Conservation (phyloP, 176 grass and related monocot species). For the Musa beccarii region DNA sequence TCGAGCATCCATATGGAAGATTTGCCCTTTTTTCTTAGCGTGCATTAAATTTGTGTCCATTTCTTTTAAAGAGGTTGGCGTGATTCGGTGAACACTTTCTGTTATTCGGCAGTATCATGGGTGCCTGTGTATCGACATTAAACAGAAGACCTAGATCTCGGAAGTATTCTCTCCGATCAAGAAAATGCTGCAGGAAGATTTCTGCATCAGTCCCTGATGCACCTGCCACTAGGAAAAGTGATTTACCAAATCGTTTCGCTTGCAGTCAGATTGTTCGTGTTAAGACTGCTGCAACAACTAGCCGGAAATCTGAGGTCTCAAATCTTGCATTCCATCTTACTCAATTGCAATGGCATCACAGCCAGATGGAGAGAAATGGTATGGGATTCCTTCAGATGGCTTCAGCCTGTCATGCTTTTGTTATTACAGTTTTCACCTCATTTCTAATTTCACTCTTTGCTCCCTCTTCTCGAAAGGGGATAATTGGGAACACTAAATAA, state of each 20-base stretch:
- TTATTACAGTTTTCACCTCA: not conserved
- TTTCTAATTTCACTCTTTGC: not conserved
- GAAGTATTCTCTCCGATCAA: slow-evolving; percentile 41
- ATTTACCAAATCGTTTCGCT: slow-evolving; percentile 32
- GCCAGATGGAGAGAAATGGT: slow-evolving; percentile 65
- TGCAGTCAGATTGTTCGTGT: slow-evolving; percentile 39
- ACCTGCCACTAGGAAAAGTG: slow-evolving; percentile 28
- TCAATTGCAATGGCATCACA: slow-evolving; percentile 87
- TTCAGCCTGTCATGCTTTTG: not conserved
- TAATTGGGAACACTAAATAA: not conserved
- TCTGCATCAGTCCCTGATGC: slow-evolving; percentile 47
- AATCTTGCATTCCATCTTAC: slow-evolving; percentile 80
- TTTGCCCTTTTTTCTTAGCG: not conserved
- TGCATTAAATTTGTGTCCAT: not conserved
- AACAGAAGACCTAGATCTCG: slow-evolving; percentile 33
- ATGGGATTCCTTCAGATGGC: slow-evolving; percentile 10
- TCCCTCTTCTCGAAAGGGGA: not conserved
- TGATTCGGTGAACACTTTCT: not conserved
- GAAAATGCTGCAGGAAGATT: slow-evolving; percentile 48
- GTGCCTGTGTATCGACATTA: slow-evolving; percentile 47
- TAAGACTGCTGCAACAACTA: slow-evolving; percentile 25
- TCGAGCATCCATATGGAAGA: not conserved
- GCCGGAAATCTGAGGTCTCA: slow-evolving; percentile 36
- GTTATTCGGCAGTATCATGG: slow-evolving; percentile 30
- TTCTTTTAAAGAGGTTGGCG: not conserved